Evolutionary conservation across 1,284 basidiomycete genomes (phyloP), one percentile per base, ranked within the genome.

Genomic region (Microbotryum violaceum): DNA sequence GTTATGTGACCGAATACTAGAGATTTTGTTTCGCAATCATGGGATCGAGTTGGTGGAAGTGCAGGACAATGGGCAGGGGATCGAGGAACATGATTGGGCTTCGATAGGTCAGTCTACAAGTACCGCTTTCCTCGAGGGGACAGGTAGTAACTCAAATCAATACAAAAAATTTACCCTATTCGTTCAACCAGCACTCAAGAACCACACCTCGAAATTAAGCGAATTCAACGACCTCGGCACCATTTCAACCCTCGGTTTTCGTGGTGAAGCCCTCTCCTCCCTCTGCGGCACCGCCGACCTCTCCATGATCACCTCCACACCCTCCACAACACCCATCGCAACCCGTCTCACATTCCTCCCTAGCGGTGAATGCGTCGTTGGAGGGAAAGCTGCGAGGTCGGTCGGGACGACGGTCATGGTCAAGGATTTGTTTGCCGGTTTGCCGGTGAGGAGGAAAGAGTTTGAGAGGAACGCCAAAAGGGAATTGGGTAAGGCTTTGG

Each of bases 181-280:
- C 27, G 27, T 33, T 55, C 48, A 27, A 58, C 16, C 68, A 89
- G 92, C 84, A 2, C 79, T 93, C 61, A 97, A 96, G 74, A 90
- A 97, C 71, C 85, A 93, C 74, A 98, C 94, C 0, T 97, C 93
- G 18, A 98, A 98, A 74, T 80, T 98, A 0, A 77, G 84, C 1
- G 82, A 84, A 2, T 90, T 89, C 71, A 78, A 82, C 4, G 89
- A 91, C 70, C 82, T 98, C 1, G 78, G 83, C 0, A 77, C 81
- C 0, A 83, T 98, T 6, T 78, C 79, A 3, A 93, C 93, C 0
- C 97, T 97, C 75, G 96, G 96, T 0, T 98, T 98, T 72, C 83
- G 94, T 37, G 96, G 96, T 20, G 96, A 99, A 76, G 96, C 96
- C 0, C 79, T 98, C 0, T 90, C 91, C 1, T 91, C 92, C 1